Percentiles rank a stretch among this genome's conserved stretches.
These are phyloP conservation scores for Ambrosiella beaveri DNA, from an alignment of 2,329 filamentous ascomycete species.

Conservation along the genomic window DNA sequence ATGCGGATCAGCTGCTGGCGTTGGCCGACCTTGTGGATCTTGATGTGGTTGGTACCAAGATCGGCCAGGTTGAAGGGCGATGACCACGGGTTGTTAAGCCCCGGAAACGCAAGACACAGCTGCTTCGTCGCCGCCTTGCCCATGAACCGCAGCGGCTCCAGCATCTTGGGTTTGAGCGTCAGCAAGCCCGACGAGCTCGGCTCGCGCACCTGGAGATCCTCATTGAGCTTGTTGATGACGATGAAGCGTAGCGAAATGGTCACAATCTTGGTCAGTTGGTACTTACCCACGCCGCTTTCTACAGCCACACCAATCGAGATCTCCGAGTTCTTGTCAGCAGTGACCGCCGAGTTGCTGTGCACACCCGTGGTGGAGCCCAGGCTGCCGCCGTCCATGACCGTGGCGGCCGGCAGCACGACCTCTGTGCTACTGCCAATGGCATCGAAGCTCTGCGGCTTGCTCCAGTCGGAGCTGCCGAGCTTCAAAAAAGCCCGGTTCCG, in stretches of 20 bases:
- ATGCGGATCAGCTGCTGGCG: conserved; percentile 74
- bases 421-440: conserved; percentile 88
- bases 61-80: conserved; percentile 96
- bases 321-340: conserved; percentile 40
- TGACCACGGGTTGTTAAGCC: conserved; percentile 92
- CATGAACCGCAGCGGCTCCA: conserved; percentile 79
- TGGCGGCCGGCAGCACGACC: conserved; percentile 57
- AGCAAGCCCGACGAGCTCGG: conserved; percentile 78
- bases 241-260: conserved; percentile 86
- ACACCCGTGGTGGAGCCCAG: not conserved
- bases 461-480: conserved; percentile 84
- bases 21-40: conserved; percentile 78
- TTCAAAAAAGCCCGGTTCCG: conserved; percentile 80
- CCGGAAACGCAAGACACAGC: conserved; percentile 79
- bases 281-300: conserved; percentile 84
- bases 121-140: conserved; percentile 73
- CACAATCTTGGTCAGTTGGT: conserved; percentile 91
- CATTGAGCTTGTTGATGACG: conserved; percentile 77
- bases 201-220: conserved; percentile 79
- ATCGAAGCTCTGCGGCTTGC: conserved; percentile 93
- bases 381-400: not conserved
- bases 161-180: conserved; percentile 56
- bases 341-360: not conserved
- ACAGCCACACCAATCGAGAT: conserved; percentile 85
- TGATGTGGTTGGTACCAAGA: conserved; percentile 79